Evolutionary conservation across 2,329 filamentous ascomycete species (phyloP), one percentile per base, ranked within the genome.

Genomic region (Juglanconis oblonga): DNA sequence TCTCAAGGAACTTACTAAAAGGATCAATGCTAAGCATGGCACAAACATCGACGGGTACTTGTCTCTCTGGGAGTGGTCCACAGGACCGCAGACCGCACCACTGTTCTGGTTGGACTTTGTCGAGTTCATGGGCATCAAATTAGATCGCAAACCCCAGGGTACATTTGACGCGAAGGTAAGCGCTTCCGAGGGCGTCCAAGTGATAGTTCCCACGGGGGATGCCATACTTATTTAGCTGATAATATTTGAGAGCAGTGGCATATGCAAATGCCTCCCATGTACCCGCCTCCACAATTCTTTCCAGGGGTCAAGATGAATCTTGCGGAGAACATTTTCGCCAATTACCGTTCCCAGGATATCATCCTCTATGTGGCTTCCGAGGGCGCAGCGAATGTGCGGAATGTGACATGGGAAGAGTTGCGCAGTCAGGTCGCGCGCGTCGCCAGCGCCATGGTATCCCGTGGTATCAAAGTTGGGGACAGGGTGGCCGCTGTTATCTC

Each of bases 401-500:
- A 49, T 11, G 58, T 60, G n/a, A 56, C 58, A 5, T 60, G 58
- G 58, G 9, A 47, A 2, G 45, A 60, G 24, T 31, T 60, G n/a
- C 32, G 24, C n/a, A 38, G 17, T 2, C 38, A 51, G 1, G 48
- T 52, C 0, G 1, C 24, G 29, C 31, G n/a, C 2, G 5, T 29
- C 3, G 10, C 38, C 1, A 24, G 33, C 52, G 52, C 52, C 8
- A 55, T 60, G 58, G n/a, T 10, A 6, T 42, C 29, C 2, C 4
- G 5, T 4, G 52, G 52, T 13, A 36, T 60, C 8, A 10, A 24
- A 5, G 32, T 10, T 13, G 58, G 58, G 2, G 58, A 60, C 11
- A 9, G 50, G 17, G 57, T 65, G 50, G 62, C 62, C 0, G 62
- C 55, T 3, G 61, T 65, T 8, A 52, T 64, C 5, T 57, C 59